Percentiles rank a stretch among this genome's conserved stretches.
phyloP scores from a whole-genome alignment of 495 filamentous ascomycete species.

The Emericellopsis terricola region DNA sequence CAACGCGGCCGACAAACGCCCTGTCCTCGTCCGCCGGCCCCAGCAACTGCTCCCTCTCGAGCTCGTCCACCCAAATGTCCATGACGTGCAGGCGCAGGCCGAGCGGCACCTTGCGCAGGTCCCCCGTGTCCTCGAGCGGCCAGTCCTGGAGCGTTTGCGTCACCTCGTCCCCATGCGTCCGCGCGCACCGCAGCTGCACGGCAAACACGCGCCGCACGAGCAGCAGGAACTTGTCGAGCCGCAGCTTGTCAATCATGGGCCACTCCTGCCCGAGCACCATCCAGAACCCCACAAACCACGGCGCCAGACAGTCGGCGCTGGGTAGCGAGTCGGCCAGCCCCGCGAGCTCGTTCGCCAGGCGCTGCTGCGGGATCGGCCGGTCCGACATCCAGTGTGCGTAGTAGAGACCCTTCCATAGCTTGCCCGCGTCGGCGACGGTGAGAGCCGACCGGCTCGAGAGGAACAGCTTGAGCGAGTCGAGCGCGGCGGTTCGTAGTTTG shows the following conservation, averaged over 20 bases:
- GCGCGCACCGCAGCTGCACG: conserved; percentile 42
- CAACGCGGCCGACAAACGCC: conserved; percentile 17
- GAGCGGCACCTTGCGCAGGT: conserved; percentile 38
- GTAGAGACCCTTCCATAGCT: conserved; percentile 94
- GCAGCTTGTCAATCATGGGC: conserved; percentile 61
- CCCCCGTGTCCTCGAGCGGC: conserved; percentile 23
- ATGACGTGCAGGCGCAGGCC: conserved; percentile 75
- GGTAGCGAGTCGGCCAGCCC: conserved; percentile 42
- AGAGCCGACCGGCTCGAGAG: conserved; percentile 47
- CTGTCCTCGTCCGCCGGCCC: conserved; percentile 22
- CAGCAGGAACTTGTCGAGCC: conserved; percentile 86
- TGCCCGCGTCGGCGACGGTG: conserved; percentile 58
- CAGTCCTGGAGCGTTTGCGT: conserved; percentile 22
- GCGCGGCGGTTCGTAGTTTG: conserved; percentile 61
- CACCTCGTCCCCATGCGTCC: conserved; percentile 15
- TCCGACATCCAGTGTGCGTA: conserved; percentile 96
- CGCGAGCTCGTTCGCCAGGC: conserved; percentile 60
- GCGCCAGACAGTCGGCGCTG: conserved; percentile 30
- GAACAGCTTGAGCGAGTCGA: conserved; percentile 63
- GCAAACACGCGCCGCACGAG: conserved; percentile 63
- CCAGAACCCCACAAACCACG: conserved; percentile 71
- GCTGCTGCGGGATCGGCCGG: conserved; percentile 72
- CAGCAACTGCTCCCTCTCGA: conserved; percentile 47
- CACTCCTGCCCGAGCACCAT: conserved; percentile 71
- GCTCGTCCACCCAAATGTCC: conserved; percentile 82